Base-by-base conservation (phyloP, 345 rosid species). In the Toxicodendron radicans region DNA sequence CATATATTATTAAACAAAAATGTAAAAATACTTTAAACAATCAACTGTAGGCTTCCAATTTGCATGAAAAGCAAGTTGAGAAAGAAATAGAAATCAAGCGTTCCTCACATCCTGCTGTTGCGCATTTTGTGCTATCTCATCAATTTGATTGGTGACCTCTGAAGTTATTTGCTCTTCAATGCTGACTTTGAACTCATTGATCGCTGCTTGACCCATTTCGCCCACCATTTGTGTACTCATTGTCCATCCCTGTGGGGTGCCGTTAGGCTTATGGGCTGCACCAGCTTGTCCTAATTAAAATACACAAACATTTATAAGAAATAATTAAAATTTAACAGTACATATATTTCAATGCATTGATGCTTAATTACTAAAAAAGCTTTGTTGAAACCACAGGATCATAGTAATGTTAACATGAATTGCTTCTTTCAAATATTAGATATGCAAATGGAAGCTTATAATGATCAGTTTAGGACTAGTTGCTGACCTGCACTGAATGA, bases 131-230 rank as follows among this genome's bases (percentile, higher is more conserved):
- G 27, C 64, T 23, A 20, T 38, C 41, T 17, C 64, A 58, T 70
- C 16, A 18, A 24, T 24, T 5, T 70, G 53, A 70, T 70, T 45
- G 24, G 23, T 23, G 11, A 8, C 12, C 60, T 62, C 66, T 11
- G 70, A 14, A 35, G 66, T 20, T 23, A 24, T 57, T 70, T 71
- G 49, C 2, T 78, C 78, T 13, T 74, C 67, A 48, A 75, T 35
- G 73, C 49, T 72, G 30, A 67, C 79, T 63, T 13, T 51, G 43
- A 81, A 41, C 49, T 75, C 73, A 45, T 81, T 10, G 10, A 71
- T 64, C 58, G 51, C 72, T 6, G 64, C 66, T 69, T 76, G 76
- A 18, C 32, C 78, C 2, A 64, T 30, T 24, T 76, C 48, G 10
- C 68, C 75, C 12, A 10, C 23, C 64, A 67, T 3, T 1, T 41